These are phyloP conservation scores for Penicillium psychrosexuale DNA, from an alignment of 2,329 filamentous ascomycete genomes.

Conservation along the genomic window DNA sequence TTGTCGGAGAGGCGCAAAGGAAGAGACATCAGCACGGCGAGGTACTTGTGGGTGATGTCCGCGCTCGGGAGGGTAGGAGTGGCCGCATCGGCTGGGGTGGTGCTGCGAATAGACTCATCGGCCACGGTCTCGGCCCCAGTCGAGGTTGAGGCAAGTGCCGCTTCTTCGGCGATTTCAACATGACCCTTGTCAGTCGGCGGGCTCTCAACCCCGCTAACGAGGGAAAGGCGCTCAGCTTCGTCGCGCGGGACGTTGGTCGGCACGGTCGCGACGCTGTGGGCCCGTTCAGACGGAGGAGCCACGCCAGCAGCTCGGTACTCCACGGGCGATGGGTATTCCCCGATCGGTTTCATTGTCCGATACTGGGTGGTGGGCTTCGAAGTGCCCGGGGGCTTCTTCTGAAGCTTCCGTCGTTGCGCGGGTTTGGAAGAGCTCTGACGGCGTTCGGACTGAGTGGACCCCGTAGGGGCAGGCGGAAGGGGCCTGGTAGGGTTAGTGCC, in stretches of 20 bases:
- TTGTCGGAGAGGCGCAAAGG: slow-evolving; percentile 11
- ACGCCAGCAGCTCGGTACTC: slow-evolving; percentile 24
- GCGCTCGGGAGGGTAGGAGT: not conserved
- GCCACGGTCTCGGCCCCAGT: not conserved
- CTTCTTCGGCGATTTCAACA: not conserved
- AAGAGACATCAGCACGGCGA: slow-evolving; percentile 12
- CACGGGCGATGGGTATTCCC: slow-evolving; percentile 21
- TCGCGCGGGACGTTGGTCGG: slow-evolving; percentile 1
- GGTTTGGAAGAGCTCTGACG: slow-evolving; percentile 15
- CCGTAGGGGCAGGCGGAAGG: slow-evolving; percentile 24
- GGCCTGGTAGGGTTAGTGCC: slow-evolving; percentile 22
- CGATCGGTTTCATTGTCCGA: slow-evolving; percentile 23
- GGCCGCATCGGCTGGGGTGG: not conserved
- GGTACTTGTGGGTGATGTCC: slow-evolving; percentile 5
- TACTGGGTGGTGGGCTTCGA: not conserved
- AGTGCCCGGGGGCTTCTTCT: slow-evolving; percentile 17
- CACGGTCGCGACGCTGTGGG: slow-evolving; percentile 16
- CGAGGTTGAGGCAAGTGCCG: not conserved
- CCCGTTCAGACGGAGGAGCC: slow-evolving; percentile 17
- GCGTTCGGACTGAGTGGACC: slow-evolving; percentile 14
- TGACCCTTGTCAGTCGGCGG: slow-evolving; percentile 1
- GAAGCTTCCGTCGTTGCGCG: slow-evolving; percentile 16
- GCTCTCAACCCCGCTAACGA: slow-evolving; percentile 3
- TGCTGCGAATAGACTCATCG: slow-evolving; percentile 4
- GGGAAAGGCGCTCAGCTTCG: slow-evolving; percentile 4